Conservation (phyloP, 441 rosid genomes). For the Gossypium schwendimanii region DNA sequence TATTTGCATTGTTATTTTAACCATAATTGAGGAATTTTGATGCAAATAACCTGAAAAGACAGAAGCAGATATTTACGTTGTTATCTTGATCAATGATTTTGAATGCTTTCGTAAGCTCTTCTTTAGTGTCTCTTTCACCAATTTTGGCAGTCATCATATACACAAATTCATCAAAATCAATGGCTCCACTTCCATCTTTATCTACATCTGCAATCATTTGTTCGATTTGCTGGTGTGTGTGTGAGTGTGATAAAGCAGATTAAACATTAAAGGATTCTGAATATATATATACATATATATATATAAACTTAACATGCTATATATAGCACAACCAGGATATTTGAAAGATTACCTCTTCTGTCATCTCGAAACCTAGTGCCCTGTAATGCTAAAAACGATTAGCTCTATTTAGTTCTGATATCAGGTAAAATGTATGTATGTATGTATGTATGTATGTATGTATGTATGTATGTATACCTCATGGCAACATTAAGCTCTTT, state of each 20-base stretch:
- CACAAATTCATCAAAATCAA: slow-evolving; percentile 87
- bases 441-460: neutral
- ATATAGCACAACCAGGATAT: neutral
- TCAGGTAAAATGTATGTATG: neutral
- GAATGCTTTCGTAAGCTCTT: slow-evolving; percentile 87
- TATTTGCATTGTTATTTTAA: slow-evolving; percentile 64
- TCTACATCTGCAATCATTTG: slow-evolving; percentile 98
- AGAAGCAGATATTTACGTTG: slow-evolving; percentile 34
- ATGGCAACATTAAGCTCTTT: slow-evolving; percentile 88
- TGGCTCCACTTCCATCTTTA: slow-evolving; percentile 93
- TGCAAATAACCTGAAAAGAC: neutral
- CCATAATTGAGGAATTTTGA: no score
- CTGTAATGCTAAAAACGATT: slow-evolving; percentile 32
- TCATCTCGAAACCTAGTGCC: slow-evolving; percentile 98
- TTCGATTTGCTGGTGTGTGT: slow-evolving; percentile 53
- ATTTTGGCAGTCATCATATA: slow-evolving; percentile 96
- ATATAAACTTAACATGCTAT: neutral
- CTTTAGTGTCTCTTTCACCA: slow-evolving; percentile 88
- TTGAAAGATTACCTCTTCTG: slow-evolving; percentile 54
- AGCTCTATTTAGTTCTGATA: neutral
- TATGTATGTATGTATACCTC: slow-evolving; percentile 42
- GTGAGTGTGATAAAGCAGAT: neutral
- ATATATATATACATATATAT: neutral
- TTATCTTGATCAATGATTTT: slow-evolving; percentile 76
- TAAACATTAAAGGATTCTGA: slow-evolving; percentile 9